These are phyloP conservation scores for Trichoderma sp. DNA, from an alignment of 2,329 filamentous ascomycete species.

Conservation along the genomic window DNA sequence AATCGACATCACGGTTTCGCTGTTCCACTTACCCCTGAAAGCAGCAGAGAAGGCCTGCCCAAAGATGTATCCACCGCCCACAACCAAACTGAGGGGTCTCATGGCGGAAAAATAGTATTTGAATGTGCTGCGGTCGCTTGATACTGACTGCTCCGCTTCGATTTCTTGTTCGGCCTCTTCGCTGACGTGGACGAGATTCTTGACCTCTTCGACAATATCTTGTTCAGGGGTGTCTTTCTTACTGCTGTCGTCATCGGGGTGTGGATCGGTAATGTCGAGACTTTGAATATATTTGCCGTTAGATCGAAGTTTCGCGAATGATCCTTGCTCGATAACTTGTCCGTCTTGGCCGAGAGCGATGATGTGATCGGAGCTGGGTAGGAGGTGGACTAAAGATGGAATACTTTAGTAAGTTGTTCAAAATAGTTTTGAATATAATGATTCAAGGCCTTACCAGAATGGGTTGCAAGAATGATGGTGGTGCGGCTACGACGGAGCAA, in stretches of 20 bases:
- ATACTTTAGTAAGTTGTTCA: neutral
- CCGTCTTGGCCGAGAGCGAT: conserved; percentile 48
- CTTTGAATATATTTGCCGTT: conserved; percentile 45
- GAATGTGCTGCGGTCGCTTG: conserved; percentile 37
- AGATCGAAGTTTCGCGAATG: conserved; percentile 44
- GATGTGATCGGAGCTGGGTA: conserved; percentile 50
- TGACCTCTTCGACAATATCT: neutral
- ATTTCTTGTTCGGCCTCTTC: conserved; percentile 4
- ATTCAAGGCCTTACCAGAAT: conserved; percentile 34
- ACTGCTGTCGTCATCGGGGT: conserved; percentile 27
- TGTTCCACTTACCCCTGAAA: conserved; percentile 35
- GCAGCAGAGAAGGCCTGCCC: conserved; percentile 32
- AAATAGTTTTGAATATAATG: neutral
- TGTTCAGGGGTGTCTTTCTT: neutral
- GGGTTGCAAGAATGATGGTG: conserved; percentile 42
- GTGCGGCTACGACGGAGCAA: conserved; percentile 41
- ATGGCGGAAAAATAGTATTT: conserved; percentile 39
- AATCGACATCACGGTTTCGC: neutral
- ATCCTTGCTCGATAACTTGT: conserved; percentile 47
- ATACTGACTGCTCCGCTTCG: conserved; percentile 8
- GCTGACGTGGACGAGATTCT: neutral
- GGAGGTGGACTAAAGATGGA: conserved; percentile 34
- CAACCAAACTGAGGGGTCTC: conserved; percentile 31
- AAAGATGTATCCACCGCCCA: conserved; percentile 31
- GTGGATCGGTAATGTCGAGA: conserved; percentile 40